Percentiles rank a stretch among this genome's conserved stretches.
These are phyloP conservation scores for Aspergillus sojae DNA, from an alignment of 2,329 filamentous ascomycete genomes.

Conservation along the genomic window DNA sequence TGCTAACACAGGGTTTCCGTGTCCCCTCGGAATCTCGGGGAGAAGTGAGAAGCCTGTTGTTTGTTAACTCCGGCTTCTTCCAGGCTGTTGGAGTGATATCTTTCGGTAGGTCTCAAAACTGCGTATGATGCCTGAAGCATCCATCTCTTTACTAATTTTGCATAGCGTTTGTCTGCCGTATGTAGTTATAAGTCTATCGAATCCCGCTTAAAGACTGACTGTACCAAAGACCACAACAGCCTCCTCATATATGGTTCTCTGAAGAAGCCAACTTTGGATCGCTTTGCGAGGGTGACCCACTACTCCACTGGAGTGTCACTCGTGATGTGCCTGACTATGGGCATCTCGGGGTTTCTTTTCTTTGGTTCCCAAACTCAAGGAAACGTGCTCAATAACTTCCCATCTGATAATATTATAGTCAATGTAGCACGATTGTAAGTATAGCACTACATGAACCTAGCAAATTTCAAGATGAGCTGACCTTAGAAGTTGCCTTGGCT, in stretches of 20 bases:
- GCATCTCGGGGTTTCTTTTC: constrained; percentile 83
- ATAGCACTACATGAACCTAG: neutral
- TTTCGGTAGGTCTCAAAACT: constrained; percentile 67
- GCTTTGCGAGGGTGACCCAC: constrained; percentile 90
- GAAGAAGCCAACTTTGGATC: constrained; percentile 90
- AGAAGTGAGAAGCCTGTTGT: constrained; percentile 68
- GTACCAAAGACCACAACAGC: constrained; percentile 76
- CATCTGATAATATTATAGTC: constrained; percentile 85
- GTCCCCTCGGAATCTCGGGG: constrained; percentile 74
- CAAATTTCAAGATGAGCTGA: constrained; percentile 21
- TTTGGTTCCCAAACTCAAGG: constrained; percentile 91
- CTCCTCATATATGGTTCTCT: constrained; percentile 96
- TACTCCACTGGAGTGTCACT: constrained; percentile 89
- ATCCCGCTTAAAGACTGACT: constrained; percentile 20
- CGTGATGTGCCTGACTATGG: constrained; percentile 87
- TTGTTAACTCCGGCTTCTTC: constrained; percentile 86
- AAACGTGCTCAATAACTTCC: constrained; percentile 98
- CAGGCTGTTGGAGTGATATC: constrained; percentile 98
- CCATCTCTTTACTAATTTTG: constrained; percentile 33
- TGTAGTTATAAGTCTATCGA: constrained; percentile 25
- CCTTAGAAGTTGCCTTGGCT: constrained; percentile 72
- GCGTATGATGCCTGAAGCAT: neutral
- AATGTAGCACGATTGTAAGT: constrained; percentile 81
- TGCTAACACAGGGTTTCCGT: constrained; percentile 78
- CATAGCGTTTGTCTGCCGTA: constrained; percentile 68